phyloP scores from a whole-genome alignment of 495 filamentous ascomycete genomes.

The Achaetomiella virescens region DNA sequence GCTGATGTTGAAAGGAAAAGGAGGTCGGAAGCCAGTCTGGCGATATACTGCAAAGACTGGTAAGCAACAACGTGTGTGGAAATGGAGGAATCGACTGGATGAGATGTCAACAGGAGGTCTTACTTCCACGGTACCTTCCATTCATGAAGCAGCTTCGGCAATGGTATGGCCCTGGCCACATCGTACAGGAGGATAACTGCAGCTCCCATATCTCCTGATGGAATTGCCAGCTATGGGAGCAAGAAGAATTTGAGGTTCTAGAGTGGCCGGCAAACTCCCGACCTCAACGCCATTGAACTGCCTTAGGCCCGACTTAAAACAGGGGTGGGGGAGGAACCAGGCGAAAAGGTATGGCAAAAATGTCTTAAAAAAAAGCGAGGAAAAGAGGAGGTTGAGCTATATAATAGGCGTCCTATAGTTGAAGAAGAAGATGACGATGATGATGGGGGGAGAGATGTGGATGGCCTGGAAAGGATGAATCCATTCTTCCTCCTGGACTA shows the following conservation, averaged over 20 bases:
- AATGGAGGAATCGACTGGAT: constrained; percentile 10
- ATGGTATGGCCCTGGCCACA: background rate
- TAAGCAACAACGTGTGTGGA: background rate
- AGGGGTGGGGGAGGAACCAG: constrained; percentile 1
- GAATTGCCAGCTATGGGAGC: constrained; percentile 1
- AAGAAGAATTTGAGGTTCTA: background rate
- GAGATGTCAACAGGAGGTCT: constrained; percentile 3
- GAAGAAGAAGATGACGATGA: too few species aligned
- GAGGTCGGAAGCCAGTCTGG: background rate
- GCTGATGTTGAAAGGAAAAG: background rate
- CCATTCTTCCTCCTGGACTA: too few species aligned
- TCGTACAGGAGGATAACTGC: constrained; percentile 8
- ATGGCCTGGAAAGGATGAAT: too few species aligned
- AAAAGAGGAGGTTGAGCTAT: background rate
- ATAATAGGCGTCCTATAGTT: too few species aligned
- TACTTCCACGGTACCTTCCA: background rate
- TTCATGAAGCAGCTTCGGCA: constrained; percentile 1
- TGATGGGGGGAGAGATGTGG: too few species aligned
- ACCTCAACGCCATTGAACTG: constrained; percentile 8
- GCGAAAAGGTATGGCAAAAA: background rate
- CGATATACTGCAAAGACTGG: constrained; percentile 4
- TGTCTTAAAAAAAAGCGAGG: background rate
- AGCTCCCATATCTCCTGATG: background rate
- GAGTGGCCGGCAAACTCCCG: constrained; percentile 3
- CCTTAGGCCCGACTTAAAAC: constrained; percentile 1